Evolutionary conservation across 2,329 filamentous ascomycete genomes (phyloP).

Genomic region (Drechslerella dactyloides): DNA sequence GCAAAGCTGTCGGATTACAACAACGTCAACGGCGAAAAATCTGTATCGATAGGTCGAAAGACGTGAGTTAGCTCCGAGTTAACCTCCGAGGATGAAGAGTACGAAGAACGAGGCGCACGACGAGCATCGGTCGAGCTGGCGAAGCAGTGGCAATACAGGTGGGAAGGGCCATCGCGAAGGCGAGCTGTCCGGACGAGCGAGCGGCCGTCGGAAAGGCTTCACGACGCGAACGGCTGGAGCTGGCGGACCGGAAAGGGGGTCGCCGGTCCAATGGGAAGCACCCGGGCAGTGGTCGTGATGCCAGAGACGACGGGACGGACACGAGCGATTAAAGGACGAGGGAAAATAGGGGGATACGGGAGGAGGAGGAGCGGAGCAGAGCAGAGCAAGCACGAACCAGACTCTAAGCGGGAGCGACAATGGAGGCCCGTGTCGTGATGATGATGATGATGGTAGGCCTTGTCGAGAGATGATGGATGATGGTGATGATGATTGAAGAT

Average conservation of each 20-base stretch:
- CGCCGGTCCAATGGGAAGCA: slow-evolving; percentile 9
- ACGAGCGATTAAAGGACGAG: slow-evolving; percentile 23
- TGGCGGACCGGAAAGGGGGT: not conserved
- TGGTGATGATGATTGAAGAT: slow-evolving; percentile 4
- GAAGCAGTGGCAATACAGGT: not conserved
- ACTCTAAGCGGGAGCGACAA: slow-evolving; percentile 13
- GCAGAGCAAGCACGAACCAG: slow-evolving; percentile 18
- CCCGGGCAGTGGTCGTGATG: not conserved
- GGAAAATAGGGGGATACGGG: not conserved
- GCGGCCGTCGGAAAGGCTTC: not conserved
- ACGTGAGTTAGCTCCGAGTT: slow-evolving; percentile 40
- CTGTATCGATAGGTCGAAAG: slow-evolving; percentile 15
- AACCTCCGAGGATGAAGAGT: slow-evolving; percentile 16
- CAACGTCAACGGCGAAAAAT: slow-evolving; percentile 11
- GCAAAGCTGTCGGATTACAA: slow-evolving; percentile 7
- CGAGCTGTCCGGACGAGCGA: not conserved
- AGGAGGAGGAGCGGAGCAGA: not conserved
- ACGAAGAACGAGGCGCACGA: not conserved
- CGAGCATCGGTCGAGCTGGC: not conserved
- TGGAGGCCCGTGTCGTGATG: slow-evolving; percentile 14
- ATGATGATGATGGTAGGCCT: not conserved
- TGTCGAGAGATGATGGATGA: not conserved
- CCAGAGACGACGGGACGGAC: slow-evolving; percentile 3
- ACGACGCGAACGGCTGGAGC: not conserved
- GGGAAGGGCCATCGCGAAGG: not conserved